These are phyloP conservation scores for Aleurites moluccanus DNA, from an alignment of 441 rosid genomes.

Conservation along the genomic window DNA sequence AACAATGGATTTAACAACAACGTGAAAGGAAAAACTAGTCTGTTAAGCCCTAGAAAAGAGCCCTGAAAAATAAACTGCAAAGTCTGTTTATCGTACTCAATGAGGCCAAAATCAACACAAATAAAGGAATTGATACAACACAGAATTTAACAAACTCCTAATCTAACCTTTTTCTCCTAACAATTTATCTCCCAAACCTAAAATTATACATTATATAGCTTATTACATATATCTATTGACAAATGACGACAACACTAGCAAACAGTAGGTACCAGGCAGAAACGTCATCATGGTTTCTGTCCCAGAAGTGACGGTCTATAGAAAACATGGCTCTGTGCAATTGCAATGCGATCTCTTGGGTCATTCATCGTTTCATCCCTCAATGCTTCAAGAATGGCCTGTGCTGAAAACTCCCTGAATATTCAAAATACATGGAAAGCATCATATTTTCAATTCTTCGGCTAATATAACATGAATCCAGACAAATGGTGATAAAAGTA, in stretches of 20 bases:
- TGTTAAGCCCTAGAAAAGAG: background rate
- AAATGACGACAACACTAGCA: background rate
- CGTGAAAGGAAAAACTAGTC: background rate
- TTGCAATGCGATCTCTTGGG: slow-evolving; percentile 89
- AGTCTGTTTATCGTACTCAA: background rate
- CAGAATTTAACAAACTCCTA: background rate
- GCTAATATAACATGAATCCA: background rate
- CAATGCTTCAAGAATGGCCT: slow-evolving; percentile 82
- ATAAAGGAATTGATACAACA: slow-evolving; percentile 13
- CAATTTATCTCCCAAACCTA: background rate
- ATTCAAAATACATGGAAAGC: slow-evolving; percentile 7
- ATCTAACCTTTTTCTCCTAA: background rate
- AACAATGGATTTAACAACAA: background rate
- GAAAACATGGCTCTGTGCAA: slow-evolving; percentile 91
- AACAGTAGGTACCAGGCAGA: background rate
- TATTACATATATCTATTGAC: background rate
- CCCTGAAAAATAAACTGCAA: slow-evolving; percentile 6
- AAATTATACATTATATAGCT: background rate
- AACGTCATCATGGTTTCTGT: slow-evolving; percentile 29
- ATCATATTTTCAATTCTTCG: slow-evolving; percentile 3
- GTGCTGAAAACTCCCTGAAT: slow-evolving; percentile 72
- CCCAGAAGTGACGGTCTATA: slow-evolving; percentile 92
- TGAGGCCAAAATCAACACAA: slow-evolving; percentile 1
- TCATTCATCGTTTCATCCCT: slow-evolving; percentile 93
- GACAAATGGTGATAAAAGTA: background rate